phyloP scores from a whole-genome alignment of 495 filamentous ascomycete genomes.

The Penicillium psychrofluorescens region DNA sequence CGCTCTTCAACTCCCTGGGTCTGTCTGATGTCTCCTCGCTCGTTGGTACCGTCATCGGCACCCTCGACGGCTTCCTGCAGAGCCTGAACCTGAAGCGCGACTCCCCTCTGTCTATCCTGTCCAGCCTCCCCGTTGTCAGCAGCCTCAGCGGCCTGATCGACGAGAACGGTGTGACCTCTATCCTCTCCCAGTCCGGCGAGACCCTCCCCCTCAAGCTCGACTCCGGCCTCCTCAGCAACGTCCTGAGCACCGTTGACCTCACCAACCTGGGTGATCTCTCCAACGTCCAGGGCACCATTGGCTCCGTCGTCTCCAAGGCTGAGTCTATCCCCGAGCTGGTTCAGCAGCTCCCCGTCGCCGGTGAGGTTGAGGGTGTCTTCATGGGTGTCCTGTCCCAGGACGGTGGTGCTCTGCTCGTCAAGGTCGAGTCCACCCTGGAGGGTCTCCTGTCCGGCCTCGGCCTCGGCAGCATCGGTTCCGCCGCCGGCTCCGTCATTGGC shows the following conservation, averaged over 20 bases:
- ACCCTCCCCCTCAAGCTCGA: neutral
- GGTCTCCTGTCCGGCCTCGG: slow-evolving; percentile 16
- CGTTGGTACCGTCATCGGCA: slow-evolving; percentile 12
- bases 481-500: slow-evolving; percentile 9
- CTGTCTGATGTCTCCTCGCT: slow-evolving; percentile 64
- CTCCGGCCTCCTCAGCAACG: slow-evolving; percentile 4
- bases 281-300: slow-evolving; percentile 9
- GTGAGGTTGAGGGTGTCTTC: slow-evolving; percentile 2
- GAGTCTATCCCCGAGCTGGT: slow-evolving; percentile 4
- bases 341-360: slow-evolving; percentile 1
- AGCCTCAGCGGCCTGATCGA: neutral
- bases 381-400: slow-evolving; percentile 12
- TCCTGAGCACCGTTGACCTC: slow-evolving; percentile 11
- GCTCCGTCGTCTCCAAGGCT: slow-evolving; percentile 9
- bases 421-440: slow-evolving; percentile 10
- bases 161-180: neutral
- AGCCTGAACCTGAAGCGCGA: too few relatives aligned
- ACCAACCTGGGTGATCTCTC: slow-evolving; percentile 8
- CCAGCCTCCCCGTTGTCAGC: neutral
- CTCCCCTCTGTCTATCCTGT: too few relatives aligned
- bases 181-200: neutral
- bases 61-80: slow-evolving; percentile 2
- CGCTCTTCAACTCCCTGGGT: slow-evolving; percentile 39
- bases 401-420: slow-evolving; percentile 11
- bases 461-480: slow-evolving; percentile 8